Evolutionary conservation across 2,329 filamentous ascomycete genomes (phyloP).

Genomic region (Colletotrichum somersetense): DNA sequence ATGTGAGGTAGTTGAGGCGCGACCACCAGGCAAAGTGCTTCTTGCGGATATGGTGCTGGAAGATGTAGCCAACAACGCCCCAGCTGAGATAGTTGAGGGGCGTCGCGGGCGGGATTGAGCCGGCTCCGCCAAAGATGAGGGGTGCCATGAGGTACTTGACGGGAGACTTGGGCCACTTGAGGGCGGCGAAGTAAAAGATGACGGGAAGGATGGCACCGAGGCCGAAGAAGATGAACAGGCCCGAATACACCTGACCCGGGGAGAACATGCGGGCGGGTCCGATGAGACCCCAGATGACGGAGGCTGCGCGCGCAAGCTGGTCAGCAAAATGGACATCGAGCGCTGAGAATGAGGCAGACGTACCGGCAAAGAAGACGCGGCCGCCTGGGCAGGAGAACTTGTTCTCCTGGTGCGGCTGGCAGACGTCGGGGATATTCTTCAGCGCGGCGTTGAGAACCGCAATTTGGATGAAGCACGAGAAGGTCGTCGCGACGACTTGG

Average conservation of each 20-base stretch:
- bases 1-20: conserved; percentile 79
- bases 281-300: conserved; percentile 76
- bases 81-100: conserved; percentile 82
- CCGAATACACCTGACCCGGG: conserved; percentile 71
- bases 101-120: conserved; percentile 73
- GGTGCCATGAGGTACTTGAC: conserved; percentile 70
- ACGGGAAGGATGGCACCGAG: conserved; percentile 67
- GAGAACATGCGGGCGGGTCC: conserved; percentile 74
- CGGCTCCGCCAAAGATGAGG: conserved; percentile 72
- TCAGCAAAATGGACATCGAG: not conserved
- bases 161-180: conserved; percentile 64
- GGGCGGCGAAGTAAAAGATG: conserved; percentile 62
- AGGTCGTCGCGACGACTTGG: conserved; percentile 74
- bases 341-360: conserved; percentile 28
- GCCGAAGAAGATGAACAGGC: conserved; percentile 71
- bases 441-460: conserved; percentile 73
- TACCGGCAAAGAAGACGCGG: conserved; percentile 73
- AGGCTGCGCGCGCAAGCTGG: conserved; percentile 56
- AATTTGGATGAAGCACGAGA: conserved; percentile 76
- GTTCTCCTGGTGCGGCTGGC: conserved; percentile 66
- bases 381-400: conserved; percentile 75
- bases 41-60: conserved; percentile 77
- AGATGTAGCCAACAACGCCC: conserved; percentile 77
- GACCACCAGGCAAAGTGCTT: conserved; percentile 78
- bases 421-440: conserved; percentile 72